Percentiles rank a stretch among this genome's conserved stretches.
These are phyloP conservation scores for Fistulifera solaris DNA, from an alignment of 108 stramenopile species.

Conservation along the genomic window DNA sequence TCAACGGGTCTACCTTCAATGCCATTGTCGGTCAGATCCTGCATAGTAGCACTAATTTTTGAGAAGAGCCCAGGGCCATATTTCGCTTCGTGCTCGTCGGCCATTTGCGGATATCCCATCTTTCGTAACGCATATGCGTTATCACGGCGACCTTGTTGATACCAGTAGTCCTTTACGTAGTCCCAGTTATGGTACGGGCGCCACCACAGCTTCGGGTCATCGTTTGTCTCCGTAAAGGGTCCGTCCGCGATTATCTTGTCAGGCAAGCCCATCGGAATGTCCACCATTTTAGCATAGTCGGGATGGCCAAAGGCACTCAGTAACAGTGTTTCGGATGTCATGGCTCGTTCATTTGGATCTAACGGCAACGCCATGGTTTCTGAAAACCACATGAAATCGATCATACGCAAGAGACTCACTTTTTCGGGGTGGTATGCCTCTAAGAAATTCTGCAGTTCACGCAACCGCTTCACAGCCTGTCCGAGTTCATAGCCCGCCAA, in stretches of 20 bases:
- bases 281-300: conserved; percentile 53
- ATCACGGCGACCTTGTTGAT: conserved; percentile 36
- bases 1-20: conserved; percentile 9
- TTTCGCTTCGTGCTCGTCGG: conserved; percentile 76
- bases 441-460: conserved; percentile 75
- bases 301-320: conserved; percentile 67
- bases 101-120: conserved; percentile 63
- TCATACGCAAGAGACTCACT: conserved; percentile 62
- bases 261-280: conserved; percentile 52
- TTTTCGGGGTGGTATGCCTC: conserved; percentile 82
- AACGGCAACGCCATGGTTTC: conserved; percentile 62
- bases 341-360: conserved; percentile 54
- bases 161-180: conserved; percentile 57
- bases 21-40: conserved; percentile 16
- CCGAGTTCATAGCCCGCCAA: conserved; percentile 83
- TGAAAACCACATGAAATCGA: conserved; percentile 82
- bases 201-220: conserved; percentile 42
- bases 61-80: conserved; percentile 54
- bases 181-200: conserved; percentile 73
- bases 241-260: conserved; percentile 71
- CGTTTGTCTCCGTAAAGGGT: conserved; percentile 52
- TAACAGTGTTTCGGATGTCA: conserved; percentile 43
- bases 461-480: conserved; percentile 56
- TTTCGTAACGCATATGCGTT: conserved; percentile 42
- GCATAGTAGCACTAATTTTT: conserved; percentile 25